Evolutionary conservation across 345 rosid species (phyloP).

Genomic region (Heritiera fomes): DNA sequence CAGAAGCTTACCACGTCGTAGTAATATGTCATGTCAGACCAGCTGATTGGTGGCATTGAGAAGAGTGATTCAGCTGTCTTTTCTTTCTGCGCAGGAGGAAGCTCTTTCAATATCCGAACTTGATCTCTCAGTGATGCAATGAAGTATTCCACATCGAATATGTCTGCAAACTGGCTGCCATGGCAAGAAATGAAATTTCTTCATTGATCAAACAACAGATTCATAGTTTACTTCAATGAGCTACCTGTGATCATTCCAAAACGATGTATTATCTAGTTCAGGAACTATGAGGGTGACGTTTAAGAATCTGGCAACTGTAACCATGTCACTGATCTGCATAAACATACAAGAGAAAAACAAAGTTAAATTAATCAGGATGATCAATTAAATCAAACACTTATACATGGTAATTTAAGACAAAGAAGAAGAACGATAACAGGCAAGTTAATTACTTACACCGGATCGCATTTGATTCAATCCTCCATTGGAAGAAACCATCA

Average conservation of each 20-base stretch:
- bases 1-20: slow-evolving; percentile 33
- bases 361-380: not conserved
- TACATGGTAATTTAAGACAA: not conserved
- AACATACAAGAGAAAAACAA: not conserved
- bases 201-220: not conserved
- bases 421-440: not conserved
- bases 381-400: not conserved
- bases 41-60: slow-evolving; percentile 53
- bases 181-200: not conserved
- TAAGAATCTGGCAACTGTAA: slow-evolving; percentile 72
- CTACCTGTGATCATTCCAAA: slow-evolving; percentile 91
- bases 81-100: slow-evolving; percentile 40
- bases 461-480: slow-evolving; percentile 42
- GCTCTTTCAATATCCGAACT: slow-evolving; percentile 43
- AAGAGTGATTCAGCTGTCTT: slow-evolving; percentile 30
- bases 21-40: slow-evolving; percentile 64
- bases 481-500: slow-evolving; percentile 40
- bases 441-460: slow-evolving; percentile 22
- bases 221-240: slow-evolving; percentile 11
- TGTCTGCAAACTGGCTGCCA: slow-evolving; percentile 47
- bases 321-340: slow-evolving; percentile 92
- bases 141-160: slow-evolving; percentile 55
- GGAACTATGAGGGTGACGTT: slow-evolving; percentile 91
- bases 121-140: slow-evolving; percentile 50
- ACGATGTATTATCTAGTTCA: slow-evolving; percentile 82